A percentile compares a stretch with the other conserved stretches of the same genome.
Evolutionary conservation across 169 alveolate genomes (phyloP).

Genomic region (Eimeria sp.): DNA sequence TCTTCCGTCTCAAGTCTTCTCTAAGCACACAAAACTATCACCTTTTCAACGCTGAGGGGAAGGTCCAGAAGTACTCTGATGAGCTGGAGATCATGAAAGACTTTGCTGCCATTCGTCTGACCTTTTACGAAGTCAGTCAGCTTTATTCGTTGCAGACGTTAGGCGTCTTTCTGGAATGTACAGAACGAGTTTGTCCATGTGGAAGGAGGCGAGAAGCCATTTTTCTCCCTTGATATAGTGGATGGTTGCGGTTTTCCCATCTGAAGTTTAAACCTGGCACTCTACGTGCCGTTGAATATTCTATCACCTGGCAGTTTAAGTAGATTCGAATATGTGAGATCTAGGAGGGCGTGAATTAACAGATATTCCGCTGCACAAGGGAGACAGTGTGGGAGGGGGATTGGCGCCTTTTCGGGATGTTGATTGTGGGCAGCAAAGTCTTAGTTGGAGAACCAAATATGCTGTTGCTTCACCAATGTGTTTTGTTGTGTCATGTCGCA

Average conservation of each 20-base stretch:
- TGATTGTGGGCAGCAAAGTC: constrained; percentile 87
- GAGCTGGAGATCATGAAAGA: constrained; percentile 96
- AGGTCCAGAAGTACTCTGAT: constrained; percentile 93
- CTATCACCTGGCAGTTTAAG: background rate
- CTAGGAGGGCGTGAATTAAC: background rate
- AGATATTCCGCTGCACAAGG: background rate
- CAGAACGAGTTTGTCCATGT: background rate
- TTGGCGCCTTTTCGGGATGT: constrained; percentile 88
- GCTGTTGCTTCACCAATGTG: background rate
- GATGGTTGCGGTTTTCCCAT: background rate
- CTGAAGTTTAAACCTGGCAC: background rate
- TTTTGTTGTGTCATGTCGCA: background rate
- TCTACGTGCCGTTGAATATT: background rate
- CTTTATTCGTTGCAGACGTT: constrained; percentile 6
- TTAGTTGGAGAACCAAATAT: background rate
- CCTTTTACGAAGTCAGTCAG: constrained; percentile 94
- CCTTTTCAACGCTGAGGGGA: constrained; percentile 96
- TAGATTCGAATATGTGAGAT: background rate
- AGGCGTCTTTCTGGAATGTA: background rate
- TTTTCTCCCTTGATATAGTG: background rate
- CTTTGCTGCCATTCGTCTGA: constrained; percentile 95
- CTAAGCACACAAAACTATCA: constrained; percentile 96
- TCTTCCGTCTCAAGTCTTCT: constrained; percentile 93
- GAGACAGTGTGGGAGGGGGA: background rate
- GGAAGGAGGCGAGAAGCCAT: background rate